Evolutionary conservation across 148 eudicot species (phyloP), one percentile per base, ranked within the genome.

Genomic region (Chenopodium berlandieri): DNA sequence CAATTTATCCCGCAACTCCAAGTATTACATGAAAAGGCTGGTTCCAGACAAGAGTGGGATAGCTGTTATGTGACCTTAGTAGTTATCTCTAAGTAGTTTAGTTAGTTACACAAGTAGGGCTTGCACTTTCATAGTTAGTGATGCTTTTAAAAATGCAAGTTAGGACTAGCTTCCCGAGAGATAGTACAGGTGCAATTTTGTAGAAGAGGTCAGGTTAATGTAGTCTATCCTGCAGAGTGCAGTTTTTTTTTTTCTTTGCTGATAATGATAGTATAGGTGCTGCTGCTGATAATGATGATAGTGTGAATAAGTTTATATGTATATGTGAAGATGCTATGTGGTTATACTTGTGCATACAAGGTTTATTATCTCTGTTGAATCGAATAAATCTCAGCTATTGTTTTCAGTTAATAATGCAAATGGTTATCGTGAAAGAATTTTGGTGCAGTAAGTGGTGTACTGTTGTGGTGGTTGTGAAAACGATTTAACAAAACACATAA

Each of bases 11-110:
- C 97, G 99, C 63, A 90, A 89, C 25, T 96, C 99, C 37, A 96
- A 96, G 85, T 96, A 96, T 83, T 96, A 96, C 71, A 89, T 91
- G 91, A 96, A 96, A 86, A 85, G 83, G 82, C 84, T 96, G 78
- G 89, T 84, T 79, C 97, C 98, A 22, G 94, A 94, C 86, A 84
- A 72, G 70, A 91, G 95, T 46, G 99, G 99, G n/a, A 92, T 96
- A 71, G 82, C 86, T 75, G 72, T 84, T 80, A 82, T 75, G 54
- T 80, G 77, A 54, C 73, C 11, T 52, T 16, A 11, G 3, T 37
- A 37, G 44, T 37, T 37, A 37, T 37, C 44, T 0, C 7, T 5
- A 37, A 37, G 44, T 37, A 37, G 44, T 37, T 37, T 0, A 37
- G 44, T 37, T 37, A 37, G 48, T 58, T 20, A 25, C 17, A 56